Evolutionary conservation across 768 basidiomycete species (phyloP).

Genomic region (Lentinula lateritia): DNA sequence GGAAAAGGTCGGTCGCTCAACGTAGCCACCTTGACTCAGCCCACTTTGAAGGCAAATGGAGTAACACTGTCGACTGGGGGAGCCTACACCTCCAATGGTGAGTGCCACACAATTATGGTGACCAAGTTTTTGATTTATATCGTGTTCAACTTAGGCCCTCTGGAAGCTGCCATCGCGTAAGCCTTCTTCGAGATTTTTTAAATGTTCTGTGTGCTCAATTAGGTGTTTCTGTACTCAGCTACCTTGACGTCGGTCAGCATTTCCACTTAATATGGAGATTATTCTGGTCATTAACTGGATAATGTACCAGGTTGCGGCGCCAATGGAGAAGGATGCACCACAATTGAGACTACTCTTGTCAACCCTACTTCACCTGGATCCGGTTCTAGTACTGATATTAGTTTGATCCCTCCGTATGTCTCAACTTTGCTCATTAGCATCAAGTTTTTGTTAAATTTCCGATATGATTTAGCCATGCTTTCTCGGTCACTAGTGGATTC

Average conservation of each 20-base stretch:
- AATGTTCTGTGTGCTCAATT: neutral
- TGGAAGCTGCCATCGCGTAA: constrained; percentile 24
- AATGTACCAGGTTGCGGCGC: constrained; percentile 23
- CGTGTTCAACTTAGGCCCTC: constrained; percentile 12
- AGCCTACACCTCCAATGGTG: constrained; percentile 17
- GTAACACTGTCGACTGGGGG: constrained; percentile 23
- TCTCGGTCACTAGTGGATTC: constrained; percentile 31
- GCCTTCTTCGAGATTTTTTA: constrained; percentile 4
- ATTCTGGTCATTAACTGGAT: neutral
- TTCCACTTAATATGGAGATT: neutral
- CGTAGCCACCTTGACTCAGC: neutral
- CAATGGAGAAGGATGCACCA: constrained; percentile 31
- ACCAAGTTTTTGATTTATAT: neutral
- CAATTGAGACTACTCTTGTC: constrained; percentile 26
- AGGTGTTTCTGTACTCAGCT: neutral
- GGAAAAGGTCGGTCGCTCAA: neutral
- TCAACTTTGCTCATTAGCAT: neutral
- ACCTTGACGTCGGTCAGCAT: constrained; percentile 4
- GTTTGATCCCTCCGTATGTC: constrained; percentile 27
- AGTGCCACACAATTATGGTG: neutral
- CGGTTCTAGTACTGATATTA: constrained; percentile 29
- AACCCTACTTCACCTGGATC: constrained; percentile 28
- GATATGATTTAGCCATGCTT: constrained; percentile 18
- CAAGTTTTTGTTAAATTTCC: neutral
- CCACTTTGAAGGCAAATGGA: constrained; percentile 13